phyloP scores from a whole-genome alignment of 2,329 filamentous ascomycete species.

The Apiospora arundinis region DNA sequence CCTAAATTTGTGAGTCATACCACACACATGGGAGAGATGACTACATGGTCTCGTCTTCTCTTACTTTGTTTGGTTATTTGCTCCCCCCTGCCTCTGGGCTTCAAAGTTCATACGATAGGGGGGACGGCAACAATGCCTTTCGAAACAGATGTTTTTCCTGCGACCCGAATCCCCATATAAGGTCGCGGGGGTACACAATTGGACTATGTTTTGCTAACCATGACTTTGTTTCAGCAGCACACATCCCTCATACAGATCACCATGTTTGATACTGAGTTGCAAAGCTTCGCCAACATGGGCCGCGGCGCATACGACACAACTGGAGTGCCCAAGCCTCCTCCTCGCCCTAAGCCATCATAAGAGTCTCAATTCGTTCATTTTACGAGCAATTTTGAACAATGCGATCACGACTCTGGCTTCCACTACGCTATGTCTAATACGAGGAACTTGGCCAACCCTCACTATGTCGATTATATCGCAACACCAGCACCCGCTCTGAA shows the following conservation, averaged over 20 bases:
- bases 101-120: not conserved
- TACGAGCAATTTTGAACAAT: slow-evolving; percentile 12
- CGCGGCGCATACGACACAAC: slow-evolving; percentile 45
- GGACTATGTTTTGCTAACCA: slow-evolving; percentile 19
- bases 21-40: slow-evolving; percentile 33
- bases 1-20: slow-evolving; percentile 42
- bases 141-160: not conserved
- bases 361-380: not conserved
- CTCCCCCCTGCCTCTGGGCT: slow-evolving; percentile 20
- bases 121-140: not conserved
- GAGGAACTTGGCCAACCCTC: slow-evolving; percentile 16
- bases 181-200: not conserved
- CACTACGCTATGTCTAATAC: slow-evolving; percentile 19
- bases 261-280: slow-evolving; percentile 40
- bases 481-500: not conserved
- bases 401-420: slow-evolving; percentile 7
- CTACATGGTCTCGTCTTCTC: not conserved
- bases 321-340: slow-evolving; percentile 43
- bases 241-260: slow-evolving; percentile 13
- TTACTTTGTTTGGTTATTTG: slow-evolving; percentile 24
- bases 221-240: slow-evolving; percentile 16
- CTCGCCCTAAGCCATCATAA: slow-evolving; percentile 42
- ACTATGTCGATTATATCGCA: slow-evolving; percentile 12
- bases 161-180: slow-evolving; percentile 12
- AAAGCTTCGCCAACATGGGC: slow-evolving; percentile 42